A percentile compares a stretch with the other conserved stretches of the same genome.
phyloP scores from a whole-genome alignment of 257 asterid species.

The Thymus mandschuricus region DNA sequence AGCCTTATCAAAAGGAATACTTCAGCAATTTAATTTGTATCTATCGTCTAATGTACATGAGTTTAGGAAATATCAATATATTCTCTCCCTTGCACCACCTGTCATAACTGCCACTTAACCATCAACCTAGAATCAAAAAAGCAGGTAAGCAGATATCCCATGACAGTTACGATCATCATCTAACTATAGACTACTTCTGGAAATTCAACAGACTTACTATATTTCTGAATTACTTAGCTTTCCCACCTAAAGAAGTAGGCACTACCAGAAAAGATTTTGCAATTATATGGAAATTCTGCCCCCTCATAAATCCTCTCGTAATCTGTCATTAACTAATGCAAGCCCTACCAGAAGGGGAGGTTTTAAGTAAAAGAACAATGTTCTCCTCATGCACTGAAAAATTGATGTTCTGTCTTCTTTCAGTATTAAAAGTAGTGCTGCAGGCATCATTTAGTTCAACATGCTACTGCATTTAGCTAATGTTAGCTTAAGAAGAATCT shows the following conservation, averaged over 20 bases:
- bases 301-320: background rate
- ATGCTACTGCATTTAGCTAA: background rate
- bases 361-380: background rate
- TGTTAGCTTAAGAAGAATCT: conserved; percentile 18
- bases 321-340: background rate
- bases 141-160: background rate
- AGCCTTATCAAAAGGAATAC: background rate
- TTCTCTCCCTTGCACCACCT: conserved; percentile 11
- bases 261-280: background rate
- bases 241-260: background rate
- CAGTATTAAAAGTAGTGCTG: background rate
- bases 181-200: background rate
- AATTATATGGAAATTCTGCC: background rate
- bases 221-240: background rate
- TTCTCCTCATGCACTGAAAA: background rate
- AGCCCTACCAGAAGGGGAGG: background rate
- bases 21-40: background rate
- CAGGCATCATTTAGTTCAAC: background rate
- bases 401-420: background rate
- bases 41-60: background rate
- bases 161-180: conserved; percentile 16
- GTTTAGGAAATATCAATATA: conserved; percentile 3
- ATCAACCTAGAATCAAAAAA: too few species aligned
- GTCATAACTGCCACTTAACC: background rate
- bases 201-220: background rate